phyloP scores from a whole-genome alignment of 108 stramenopile species.

The Nitzschia sp. region DNA sequence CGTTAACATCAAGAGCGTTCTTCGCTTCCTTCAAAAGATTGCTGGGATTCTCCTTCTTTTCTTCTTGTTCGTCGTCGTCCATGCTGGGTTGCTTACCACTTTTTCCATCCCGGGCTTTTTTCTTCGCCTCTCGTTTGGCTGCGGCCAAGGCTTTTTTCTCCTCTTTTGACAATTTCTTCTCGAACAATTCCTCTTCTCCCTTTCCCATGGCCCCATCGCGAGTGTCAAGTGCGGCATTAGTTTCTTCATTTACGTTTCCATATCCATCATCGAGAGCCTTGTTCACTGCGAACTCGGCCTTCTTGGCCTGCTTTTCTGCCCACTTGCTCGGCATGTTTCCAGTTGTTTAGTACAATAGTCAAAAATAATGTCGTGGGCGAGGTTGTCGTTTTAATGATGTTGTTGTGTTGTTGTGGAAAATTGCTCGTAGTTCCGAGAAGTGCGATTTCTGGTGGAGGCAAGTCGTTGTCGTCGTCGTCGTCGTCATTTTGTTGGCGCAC shows the following conservation, averaged over 20 bases:
- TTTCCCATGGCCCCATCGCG: slow-evolving; percentile 90
- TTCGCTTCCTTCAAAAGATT: neutral
- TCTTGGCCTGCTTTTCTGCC: slow-evolving; percentile 69
- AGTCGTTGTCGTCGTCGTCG: too few species aligned
- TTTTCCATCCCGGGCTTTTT: slow-evolving; percentile 61
- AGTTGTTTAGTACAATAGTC: neutral
- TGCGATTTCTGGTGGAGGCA: too few species aligned
- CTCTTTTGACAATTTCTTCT: slow-evolving; percentile 90
- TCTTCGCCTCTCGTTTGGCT: slow-evolving; percentile 87
- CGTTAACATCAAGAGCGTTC: slow-evolving; percentile 40
- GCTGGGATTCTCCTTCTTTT: slow-evolving; percentile 41
- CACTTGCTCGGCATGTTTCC: slow-evolving; percentile 41
- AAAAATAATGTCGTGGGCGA: too few species aligned
- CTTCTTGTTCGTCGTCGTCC: slow-evolving; percentile 42
- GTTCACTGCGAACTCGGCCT: slow-evolving; percentile 62
- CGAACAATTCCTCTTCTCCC: slow-evolving; percentile 89
- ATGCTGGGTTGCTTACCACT: slow-evolving; percentile 1
- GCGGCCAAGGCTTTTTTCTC: slow-evolving; percentile 92
- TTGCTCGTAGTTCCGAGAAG: too few species aligned
- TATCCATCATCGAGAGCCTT: slow-evolving; percentile 72
- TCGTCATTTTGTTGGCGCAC: too few species aligned
- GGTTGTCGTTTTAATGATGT: too few species aligned
- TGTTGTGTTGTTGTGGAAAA: too few species aligned
- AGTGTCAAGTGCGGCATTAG: slow-evolving; percentile 44
- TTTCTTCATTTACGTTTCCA: slow-evolving; percentile 65